Evolutionary conservation across 2,329 filamentous ascomycete species (phyloP), one percentile per base, ranked within the genome.

Genomic region (Ceratocystis colombiana): DNA sequence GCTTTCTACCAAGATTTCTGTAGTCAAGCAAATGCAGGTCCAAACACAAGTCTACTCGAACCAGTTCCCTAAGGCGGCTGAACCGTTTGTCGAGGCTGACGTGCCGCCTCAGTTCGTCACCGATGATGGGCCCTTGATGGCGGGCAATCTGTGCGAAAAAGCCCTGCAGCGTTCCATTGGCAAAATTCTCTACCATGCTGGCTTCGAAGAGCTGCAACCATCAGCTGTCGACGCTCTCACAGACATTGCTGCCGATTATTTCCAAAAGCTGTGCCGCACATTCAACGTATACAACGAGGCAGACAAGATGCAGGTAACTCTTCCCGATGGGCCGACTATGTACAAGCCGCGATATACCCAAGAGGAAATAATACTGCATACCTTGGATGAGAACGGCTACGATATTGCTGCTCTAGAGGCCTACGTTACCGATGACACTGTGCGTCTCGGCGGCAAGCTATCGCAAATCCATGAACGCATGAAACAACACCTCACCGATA

Each of bases 11-110:
- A 99, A 97, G 77, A 96, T 99, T 74, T 88, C 90, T 62, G 90
- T 99, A 69, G 94, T 99, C 74, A 99, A 97, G 78, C 94, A 99
- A 77, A 99, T 99, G 94, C 94, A 99, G 77, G 85, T 97, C 65
- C 94, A 99, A 75, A 90, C 91, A 64, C 94, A 96, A 83, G 89
- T 90, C 73, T 99, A 99, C 74, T 89, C 92, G 72, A 99, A 99
- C 73, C 94, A 99, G 75, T 99, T 99, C 72, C 91, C 93, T 70
- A 96, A 96, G 76, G 96, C 96, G 73, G 90, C 96, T 69, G 88
- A 93, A 73, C 89, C 90, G 0, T 96, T 99, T 69, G 77, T 87
- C 20, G 94, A 99, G 76, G 82, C 84, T 53, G 94, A 97, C 72
- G 86, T 94, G 64, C 87, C 91, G 63, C 84, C 91, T n/a, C 88